Evolutionary conservation across 78 protist species (phyloP).

Genomic region (Chrysochromulina parva): DNA sequence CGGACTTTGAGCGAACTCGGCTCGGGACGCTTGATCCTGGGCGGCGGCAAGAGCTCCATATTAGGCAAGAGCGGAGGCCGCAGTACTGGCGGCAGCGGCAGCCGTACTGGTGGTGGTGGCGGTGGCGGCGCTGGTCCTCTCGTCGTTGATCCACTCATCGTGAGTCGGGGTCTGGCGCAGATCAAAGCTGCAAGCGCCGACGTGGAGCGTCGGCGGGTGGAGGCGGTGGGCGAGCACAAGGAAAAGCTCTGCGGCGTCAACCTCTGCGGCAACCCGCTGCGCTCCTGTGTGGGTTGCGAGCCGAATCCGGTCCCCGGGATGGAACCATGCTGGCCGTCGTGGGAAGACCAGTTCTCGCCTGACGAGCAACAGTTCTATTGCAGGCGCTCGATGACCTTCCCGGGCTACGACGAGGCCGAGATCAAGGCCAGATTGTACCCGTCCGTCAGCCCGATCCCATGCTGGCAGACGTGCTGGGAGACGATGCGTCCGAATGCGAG

Average conservation of each 20-base stretch:
- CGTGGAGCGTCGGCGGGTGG: no score
- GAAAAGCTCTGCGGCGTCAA: not conserved
- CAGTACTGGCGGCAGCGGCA: no score
- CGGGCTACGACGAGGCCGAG: not conserved
- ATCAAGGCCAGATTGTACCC: not conserved
- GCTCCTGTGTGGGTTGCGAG: not conserved
- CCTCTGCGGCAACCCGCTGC: not conserved
- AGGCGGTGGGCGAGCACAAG: no score
- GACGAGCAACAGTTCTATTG: not conserved
- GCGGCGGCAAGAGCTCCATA: no score
- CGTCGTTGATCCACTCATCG: no score
- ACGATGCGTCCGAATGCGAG: not conserved
- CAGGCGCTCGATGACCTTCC: not conserved
- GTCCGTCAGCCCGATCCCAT: not conserved
- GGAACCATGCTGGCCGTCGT: not conserved
- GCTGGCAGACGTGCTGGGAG: slow-evolving; percentile 20
- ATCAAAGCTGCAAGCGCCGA: no score
- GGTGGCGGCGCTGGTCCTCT: no score
- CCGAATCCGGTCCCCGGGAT: not conserved
- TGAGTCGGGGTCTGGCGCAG: not conserved
- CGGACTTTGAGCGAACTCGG: not conserved
- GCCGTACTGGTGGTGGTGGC: no score
- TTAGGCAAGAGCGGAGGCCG: no score
- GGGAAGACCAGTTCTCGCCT: not conserved
- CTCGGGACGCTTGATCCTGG: no score